Evolutionary conservation across 2,329 filamentous ascomycete species (phyloP), one percentile per base, ranked within the genome.

Genomic region (Coniochaeta hoffmannii): DNA sequence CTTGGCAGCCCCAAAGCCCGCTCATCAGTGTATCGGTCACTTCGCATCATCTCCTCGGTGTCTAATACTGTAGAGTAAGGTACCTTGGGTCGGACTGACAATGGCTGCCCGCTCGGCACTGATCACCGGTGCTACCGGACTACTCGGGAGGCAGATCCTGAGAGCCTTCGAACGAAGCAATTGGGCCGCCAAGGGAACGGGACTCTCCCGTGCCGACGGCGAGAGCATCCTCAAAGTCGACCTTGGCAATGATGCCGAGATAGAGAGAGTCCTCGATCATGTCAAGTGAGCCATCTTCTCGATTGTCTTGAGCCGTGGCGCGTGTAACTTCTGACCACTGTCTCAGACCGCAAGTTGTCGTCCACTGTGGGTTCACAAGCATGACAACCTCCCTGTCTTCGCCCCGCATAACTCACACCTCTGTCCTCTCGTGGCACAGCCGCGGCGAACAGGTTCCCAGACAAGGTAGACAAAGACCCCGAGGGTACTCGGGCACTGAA

Each of bases 361-460:
- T 96, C 34, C 90, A 96, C 69, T 93, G 90, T 90, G 71, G 68
- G 28, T 14, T 12, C 26, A 14, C 28, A 46, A n/a, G 5, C 15
- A 15, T 17, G 26, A 14, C 12, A n/a, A n/a, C 19, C 30, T 22
- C 8, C 55, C 24, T 53, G n/a, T 24, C 50, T 52, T 52, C 15
- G 15, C 26, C 2, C 5, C 28, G n/a, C n/a, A n/a, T n/a, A 19
- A 31, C 28, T 34, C 19, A 51, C 28, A 17, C 28, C 3, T 12
- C 22, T 22, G 15, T 46, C 22, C 50, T 19, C 44, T 28, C 35
- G 15, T 59, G 92, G 88, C 88, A 34, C 15, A 51, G 49, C 49
- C 67, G 92, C 91, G 38, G 91, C 91, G 49, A 92, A 96, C 70
- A 85, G 90, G 59, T 95, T 87, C 65, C 91, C 92, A 2, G 91